A percentile compares a stretch with the other conserved stretches of the same genome.
These are phyloP conservation scores for Nadsonia commutata DNA, from an alignment of 1,139 yeast genomes.

Conservation along the genomic window DNA sequence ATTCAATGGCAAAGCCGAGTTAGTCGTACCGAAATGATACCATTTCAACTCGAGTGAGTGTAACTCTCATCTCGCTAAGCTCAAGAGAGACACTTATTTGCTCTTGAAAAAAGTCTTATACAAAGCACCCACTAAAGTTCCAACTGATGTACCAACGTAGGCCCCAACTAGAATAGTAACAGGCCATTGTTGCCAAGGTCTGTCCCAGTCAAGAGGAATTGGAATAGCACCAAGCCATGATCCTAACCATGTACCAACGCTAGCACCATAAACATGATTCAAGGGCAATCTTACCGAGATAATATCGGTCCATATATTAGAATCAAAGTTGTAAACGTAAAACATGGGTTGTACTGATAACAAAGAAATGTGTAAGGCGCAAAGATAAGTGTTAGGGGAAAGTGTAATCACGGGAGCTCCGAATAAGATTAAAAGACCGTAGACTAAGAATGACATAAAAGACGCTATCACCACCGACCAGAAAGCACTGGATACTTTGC, in stretches of 20 bases:
- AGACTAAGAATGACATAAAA: slow-evolving; percentile 38
- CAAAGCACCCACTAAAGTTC: slow-evolving; percentile 25
- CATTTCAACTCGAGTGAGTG: no score
- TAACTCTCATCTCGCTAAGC: no score
- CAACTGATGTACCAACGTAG: slow-evolving; percentile 54
- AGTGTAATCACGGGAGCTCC: slow-evolving; percentile 71
- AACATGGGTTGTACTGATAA: slow-evolving; percentile 52
- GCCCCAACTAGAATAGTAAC: slow-evolving; percentile 74
- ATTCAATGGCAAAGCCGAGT: no score
- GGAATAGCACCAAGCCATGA: slow-evolving; percentile 92
- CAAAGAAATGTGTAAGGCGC: slow-evolving; percentile 52
- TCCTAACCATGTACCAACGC: slow-evolving; percentile 47
- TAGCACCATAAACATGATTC: slow-evolving; percentile 23
- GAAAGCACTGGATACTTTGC: slow-evolving; percentile 16
- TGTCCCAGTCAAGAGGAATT: slow-evolving; percentile 93
- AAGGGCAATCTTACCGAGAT: slow-evolving; percentile 21
- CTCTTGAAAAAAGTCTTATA: slow-evolving; percentile 1
- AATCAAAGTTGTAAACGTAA: slow-evolving; percentile 42
- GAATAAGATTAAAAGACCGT: slow-evolving; percentile 42
- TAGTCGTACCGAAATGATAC: no score
- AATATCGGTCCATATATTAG: slow-evolving; percentile 31
- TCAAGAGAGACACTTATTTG: no score
- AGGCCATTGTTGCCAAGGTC: slow-evolving; percentile 98
- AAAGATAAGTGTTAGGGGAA: slow-evolving; percentile 42
- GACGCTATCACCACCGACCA: slow-evolving; percentile 25